Evolutionary conservation across 495 filamentous ascomycete genomes (phyloP).

Genomic region (Penicillium daleae): DNA sequence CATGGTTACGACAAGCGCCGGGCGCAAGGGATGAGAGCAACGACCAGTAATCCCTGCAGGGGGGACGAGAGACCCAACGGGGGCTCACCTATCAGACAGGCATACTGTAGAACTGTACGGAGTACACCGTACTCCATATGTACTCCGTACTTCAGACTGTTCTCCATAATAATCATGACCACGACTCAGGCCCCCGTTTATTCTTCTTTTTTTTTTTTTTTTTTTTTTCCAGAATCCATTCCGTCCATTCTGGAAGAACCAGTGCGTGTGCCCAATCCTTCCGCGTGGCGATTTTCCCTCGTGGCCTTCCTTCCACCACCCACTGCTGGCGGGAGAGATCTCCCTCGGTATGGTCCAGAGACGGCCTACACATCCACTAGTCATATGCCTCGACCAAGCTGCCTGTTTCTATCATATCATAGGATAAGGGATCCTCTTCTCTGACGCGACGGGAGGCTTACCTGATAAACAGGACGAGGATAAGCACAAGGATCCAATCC

Average conservation of each 20-base stretch:
- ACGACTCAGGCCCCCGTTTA: not conserved
- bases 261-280: constrained; percentile 8
- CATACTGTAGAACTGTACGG: not conserved
- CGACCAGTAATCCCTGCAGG: constrained; percentile 4
- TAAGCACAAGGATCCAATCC: constrained; percentile 21
- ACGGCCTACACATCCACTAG: not conserved
- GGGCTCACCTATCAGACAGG: not conserved
- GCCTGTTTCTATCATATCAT: not conserved
- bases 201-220: not conserved
- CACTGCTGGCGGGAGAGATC: too few relatives aligned
- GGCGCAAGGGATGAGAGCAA: constrained; percentile 6
- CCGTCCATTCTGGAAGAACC: constrained; percentile 2
- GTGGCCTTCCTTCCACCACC: not conserved
- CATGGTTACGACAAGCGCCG: constrained; percentile 10
- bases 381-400: not conserved
- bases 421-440: not conserved
- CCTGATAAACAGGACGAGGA: constrained; percentile 1
- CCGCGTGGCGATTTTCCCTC: constrained; percentile 19
- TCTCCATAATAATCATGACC: not conserved
- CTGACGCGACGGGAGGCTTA: not conserved
- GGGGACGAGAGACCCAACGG: not conserved
- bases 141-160: not conserved
- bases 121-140: too few relatives aligned
- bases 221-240: not conserved
- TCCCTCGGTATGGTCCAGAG: not conserved